Evolutionary conservation across 805 yeast species (phyloP).

Genomic region (Saccharomycopsis sp.): DNA sequence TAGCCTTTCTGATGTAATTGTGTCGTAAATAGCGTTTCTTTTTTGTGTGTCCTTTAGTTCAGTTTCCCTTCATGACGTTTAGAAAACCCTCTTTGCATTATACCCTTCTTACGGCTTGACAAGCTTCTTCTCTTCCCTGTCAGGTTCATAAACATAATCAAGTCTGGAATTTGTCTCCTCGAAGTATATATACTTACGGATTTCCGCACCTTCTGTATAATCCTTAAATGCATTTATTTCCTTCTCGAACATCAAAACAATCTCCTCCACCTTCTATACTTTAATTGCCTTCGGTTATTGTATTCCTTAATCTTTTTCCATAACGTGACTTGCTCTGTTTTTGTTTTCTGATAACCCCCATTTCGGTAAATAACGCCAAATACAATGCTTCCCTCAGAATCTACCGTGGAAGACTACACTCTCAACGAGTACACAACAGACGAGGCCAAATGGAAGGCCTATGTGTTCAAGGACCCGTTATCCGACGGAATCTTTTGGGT

Average conservation of each 20-base stretch:
- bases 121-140: neutral
- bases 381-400: neutral
- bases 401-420: neutral
- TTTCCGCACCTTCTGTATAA: too few species aligned
- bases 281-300: too few species aligned
- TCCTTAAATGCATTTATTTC: too few species aligned
- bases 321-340: neutral
- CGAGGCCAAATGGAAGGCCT: conserved; percentile 15
- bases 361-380: neutral
- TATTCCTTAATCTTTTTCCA: neutral
- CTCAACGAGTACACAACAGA: conserved; percentile 1
- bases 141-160: neutral
- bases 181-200: neutral
- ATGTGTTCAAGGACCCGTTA: conserved; percentile 12
- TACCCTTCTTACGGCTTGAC: neutral
- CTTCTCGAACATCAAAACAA: too few species aligned
- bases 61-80: neutral
- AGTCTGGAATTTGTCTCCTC: neutral
- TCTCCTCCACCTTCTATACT: too few species aligned
- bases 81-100: neutral
- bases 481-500: conserved; percentile 15
- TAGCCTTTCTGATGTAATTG: neutral
- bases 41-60: neutral
- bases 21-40: neutral
- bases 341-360: neutral